Evolutionary conservation across 108 stramenopile species (phyloP).

Genomic region (Chaetoceros tenuissimus): DNA sequence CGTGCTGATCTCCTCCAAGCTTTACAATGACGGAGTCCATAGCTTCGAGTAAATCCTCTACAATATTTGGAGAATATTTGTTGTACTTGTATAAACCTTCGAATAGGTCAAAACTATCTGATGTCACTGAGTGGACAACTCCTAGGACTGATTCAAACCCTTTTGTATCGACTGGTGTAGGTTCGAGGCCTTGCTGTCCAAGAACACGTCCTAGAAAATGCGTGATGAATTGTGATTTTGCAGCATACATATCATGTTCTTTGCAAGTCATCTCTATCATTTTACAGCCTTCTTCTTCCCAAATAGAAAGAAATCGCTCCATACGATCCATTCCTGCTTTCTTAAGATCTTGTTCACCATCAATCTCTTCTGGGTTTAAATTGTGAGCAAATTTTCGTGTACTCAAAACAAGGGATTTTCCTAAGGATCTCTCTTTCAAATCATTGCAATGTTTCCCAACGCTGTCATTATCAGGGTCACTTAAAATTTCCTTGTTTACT

Average conservation of each 20-base stretch:
- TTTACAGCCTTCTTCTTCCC: constrained; percentile 96
- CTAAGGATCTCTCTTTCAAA: background rate
- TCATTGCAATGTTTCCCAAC: constrained; percentile 23
- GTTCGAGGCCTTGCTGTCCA: constrained; percentile 71
- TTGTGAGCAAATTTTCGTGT: constrained; percentile 10
- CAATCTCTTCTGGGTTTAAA: constrained; percentile 4
- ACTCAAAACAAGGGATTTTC: background rate
- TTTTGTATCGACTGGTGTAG: constrained; percentile 91
- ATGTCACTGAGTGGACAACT: constrained; percentile 87
- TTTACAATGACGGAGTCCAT: constrained; percentile 61
- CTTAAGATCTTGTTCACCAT: constrained; percentile 55
- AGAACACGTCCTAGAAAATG: constrained; percentile 97
- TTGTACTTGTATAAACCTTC: constrained; percentile 97
- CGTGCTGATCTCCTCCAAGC: too few relatives aligned
- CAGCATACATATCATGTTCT: constrained; percentile 92
- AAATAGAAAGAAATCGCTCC: constrained; percentile 92
- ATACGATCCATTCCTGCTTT: constrained; percentile 75
- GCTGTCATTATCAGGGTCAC: constrained; percentile 37
- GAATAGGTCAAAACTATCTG: constrained; percentile 97
- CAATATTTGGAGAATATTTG: constrained; percentile 49
- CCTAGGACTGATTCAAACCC: constrained; percentile 92
- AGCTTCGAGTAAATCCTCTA: constrained; percentile 37
- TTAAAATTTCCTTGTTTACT: constrained; percentile 34
- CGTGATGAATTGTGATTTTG: constrained; percentile 98
- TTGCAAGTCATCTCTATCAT: constrained; percentile 95